Evolutionary conservation across 768 basidiomycete genomes (phyloP).

Genomic region (Rubroboletus pulcherrimus): DNA sequence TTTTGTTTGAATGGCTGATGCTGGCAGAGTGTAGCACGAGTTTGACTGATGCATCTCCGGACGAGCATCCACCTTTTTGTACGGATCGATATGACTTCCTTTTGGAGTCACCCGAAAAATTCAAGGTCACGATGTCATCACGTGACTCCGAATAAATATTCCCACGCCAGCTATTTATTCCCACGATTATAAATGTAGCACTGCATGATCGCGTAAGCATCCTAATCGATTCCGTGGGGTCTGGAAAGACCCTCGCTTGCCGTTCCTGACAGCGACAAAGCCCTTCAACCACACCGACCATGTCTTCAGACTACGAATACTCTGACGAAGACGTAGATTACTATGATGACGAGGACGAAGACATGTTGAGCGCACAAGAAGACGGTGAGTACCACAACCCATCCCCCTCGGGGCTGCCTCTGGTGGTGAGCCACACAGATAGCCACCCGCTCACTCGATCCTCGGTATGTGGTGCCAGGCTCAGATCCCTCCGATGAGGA

Average conservation of each 20-base stretch:
- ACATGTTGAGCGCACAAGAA: constrained; percentile 58
- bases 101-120: constrained; percentile 23
- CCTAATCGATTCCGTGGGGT: constrained; percentile 26
- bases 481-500: constrained; percentile 53
- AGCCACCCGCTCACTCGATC: constrained; percentile 19
- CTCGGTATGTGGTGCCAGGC: constrained; percentile 22
- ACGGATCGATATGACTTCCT: constrained; percentile 27
- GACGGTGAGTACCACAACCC: constrained; percentile 38
- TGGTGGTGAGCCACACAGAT: constrained; percentile 21
- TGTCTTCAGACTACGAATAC: constrained; percentile 67
- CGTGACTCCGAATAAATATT: neutral
- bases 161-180: constrained; percentile 5
- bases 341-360: constrained; percentile 70
- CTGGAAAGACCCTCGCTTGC: constrained; percentile 14
- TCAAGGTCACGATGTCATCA: constrained; percentile 3
- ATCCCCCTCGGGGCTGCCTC: constrained; percentile 9
- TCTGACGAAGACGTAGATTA: constrained; percentile 66
- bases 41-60: constrained; percentile 20
- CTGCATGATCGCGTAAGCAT: constrained; percentile 25
- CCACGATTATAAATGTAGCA: constrained; percentile 13
- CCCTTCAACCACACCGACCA: constrained; percentile 20
- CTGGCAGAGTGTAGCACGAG: constrained; percentile 8
- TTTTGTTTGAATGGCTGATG: neutral
- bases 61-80: constrained; percentile 20
- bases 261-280: constrained; percentile 15